These are phyloP conservation scores for Aspergillus chevalieri DNA, from an alignment of 2,329 filamentous ascomycete species.

Conservation along the genomic window DNA sequence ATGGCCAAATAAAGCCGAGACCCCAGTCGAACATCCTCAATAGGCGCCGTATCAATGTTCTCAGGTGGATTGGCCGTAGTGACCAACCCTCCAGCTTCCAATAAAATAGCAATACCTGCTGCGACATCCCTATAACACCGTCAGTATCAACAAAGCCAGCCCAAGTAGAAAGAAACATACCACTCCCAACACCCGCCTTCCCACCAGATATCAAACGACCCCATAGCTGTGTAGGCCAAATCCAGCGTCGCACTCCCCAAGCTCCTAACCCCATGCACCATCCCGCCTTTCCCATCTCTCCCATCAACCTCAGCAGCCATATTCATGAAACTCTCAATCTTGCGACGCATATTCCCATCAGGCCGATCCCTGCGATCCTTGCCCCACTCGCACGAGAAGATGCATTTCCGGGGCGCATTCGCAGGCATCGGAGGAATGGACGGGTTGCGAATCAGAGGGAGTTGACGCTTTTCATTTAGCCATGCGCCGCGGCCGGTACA, in stretches of 20 bases:
- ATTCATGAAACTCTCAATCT: conserved; percentile 68
- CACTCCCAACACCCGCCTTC: conserved; percentile 78
- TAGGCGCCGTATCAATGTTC: conserved; percentile 49
- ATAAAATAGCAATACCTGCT: conserved; percentile 65
- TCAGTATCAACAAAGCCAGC: conserved; percentile 1
- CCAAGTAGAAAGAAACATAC: conserved; percentile 34
- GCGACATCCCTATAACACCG: conserved; percentile 56
- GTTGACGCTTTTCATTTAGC: conserved; percentile 57
- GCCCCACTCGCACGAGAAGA: conserved; percentile 73
- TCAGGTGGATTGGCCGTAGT: conserved; percentile 67
- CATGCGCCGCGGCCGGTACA: conserved; percentile 62
- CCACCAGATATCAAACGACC: conserved; percentile 75
- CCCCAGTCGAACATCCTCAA: conserved; percentile 58
- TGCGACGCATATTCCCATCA: conserved; percentile 63
- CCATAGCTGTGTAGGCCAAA: conserved; percentile 69
- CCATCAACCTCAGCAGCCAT: conserved; percentile 64
- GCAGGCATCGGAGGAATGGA: conserved; percentile 56
- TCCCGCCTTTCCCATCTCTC: conserved; percentile 61
- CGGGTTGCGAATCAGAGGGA: conserved; percentile 60
- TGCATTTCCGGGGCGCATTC: conserved; percentile 61
- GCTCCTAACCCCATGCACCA: conserved; percentile 71
- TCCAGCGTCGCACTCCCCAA: conserved; percentile 69
- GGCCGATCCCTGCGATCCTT: conserved; percentile 64
- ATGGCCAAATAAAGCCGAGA: conserved; percentile 67
- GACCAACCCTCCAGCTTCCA: conserved; percentile 67